Evolutionary conservation across 164 flowering plant species (phyloP), one percentile per base, ranked within the genome.

Genomic region (Nymphaea colorata): DNA sequence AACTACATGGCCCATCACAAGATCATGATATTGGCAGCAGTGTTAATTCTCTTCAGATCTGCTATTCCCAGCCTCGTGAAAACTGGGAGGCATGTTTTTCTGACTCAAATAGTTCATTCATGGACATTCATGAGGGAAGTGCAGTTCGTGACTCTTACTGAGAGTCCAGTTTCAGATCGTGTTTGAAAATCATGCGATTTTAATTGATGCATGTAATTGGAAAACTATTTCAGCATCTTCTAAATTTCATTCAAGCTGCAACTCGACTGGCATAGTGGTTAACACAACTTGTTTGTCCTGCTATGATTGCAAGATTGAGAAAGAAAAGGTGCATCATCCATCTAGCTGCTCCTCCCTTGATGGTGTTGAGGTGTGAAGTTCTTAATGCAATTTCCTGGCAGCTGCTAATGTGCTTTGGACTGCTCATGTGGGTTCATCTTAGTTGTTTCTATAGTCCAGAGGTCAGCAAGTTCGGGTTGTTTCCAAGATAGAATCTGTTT

Each of bases 101-200:
- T 15, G 76, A 74, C 65, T 82, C 87, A 59, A 81, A 78, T 61
- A 86, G 81, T 61, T 73, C 79, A 1, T 75, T 80, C 3, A 82
- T 84, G 86, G 90, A 86, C 76, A 86, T 86, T 87, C 87, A 81
- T 75, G 79, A 83, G 42, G 86, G 82, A 44, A 79, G 87, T 64
- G 88, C 86, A n/a, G 72, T 69, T 62, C 81, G 79, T 72, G 82
- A 82, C 60, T 81, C 82, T 66, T 62, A 75, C 66, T 78, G 69
- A 70, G 77, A 59, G 79, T 51, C 14, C 57, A 51, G 57, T 15
- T 51, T 51, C 57, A 51, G 57, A 15, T 51, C 57, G 14, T 51
- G 14, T 51, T 51, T 51, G 57, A 15, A 51, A 51, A 15, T 51
- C 57, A 51, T 15, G 5, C 57, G 8, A 10, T 51, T 51, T 51